Evolutionary conservation across 306 rosid species (phyloP).

Genomic region (Glycine soja): DNA sequence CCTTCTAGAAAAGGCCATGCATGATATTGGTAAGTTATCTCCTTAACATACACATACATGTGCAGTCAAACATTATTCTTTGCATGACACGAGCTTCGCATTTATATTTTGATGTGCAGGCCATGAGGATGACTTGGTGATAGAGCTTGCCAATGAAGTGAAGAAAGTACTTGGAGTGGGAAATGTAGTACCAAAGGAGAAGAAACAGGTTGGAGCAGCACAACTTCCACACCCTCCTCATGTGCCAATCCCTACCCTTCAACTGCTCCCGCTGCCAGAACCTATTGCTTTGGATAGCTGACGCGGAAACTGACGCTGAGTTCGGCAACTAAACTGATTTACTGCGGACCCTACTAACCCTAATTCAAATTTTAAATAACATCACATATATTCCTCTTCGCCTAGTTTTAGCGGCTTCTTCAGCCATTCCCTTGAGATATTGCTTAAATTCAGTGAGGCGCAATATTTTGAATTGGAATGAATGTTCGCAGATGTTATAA

Average conservation of each 20-base stretch:
- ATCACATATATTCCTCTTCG: neutral
- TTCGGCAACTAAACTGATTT: conserved; percentile 28
- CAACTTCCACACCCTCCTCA: conserved; percentile 62
- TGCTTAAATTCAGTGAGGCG: conserved; percentile 20
- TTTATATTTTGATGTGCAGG: conserved; percentile 53
- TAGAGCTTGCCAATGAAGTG: conserved; percentile 93
- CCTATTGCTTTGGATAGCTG: conserved; percentile 70
- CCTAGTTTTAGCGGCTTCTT: conserved; percentile 4
- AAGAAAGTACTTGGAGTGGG: conserved; percentile 76
- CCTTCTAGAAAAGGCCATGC: conserved; percentile 84
- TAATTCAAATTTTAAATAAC: conserved; percentile 19
- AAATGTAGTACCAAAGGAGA: conserved; percentile 59
- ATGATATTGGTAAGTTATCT: conserved; percentile 71
- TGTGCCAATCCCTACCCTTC: conserved; percentile 63
- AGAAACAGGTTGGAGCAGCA: conserved; percentile 52
- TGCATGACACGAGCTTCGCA: no score
- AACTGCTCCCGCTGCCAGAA: conserved; percentile 73
- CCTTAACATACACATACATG: neutral
- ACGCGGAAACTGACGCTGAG: neutral
- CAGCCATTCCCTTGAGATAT: conserved; percentile 29
- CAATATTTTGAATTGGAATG: neutral
- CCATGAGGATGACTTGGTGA: conserved; percentile 82
- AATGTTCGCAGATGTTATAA: neutral
- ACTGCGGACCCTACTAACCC: conserved; percentile 49
- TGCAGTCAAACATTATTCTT: neutral